Base-by-base conservation (phyloP, 2,329 filamentous ascomycete genomes). In the Cryphonectria parasitica region DNA sequence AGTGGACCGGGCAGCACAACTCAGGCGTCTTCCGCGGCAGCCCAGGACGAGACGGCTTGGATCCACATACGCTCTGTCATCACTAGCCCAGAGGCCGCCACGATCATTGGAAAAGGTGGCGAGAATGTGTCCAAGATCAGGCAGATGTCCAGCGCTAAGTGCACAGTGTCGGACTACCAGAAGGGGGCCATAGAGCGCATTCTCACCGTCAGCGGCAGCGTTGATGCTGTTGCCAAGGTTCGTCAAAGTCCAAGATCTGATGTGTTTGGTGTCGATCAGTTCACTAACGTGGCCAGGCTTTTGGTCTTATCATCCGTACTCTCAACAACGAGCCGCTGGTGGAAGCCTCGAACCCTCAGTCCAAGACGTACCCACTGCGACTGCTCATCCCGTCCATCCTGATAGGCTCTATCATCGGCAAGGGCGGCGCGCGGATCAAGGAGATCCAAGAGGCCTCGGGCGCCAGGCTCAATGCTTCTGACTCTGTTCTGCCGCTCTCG, bases 391-490 rank as follows among this genome's bases (percentile, higher is more conserved):
- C 96, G 25, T 96, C 98, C 79, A 96, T 99, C 77, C 88, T 99
- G 70, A 99, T 99, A 77, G 96, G 96, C 67, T 98, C 95, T 72
- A 98, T 99, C 82, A 99, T 99, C 81, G 96, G 96, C 77, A 99
- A 99, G 85, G 94, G 92, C 74, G 96, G 96, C 75, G 92, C 95
- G 71, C 91, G 96, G 74, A 99, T 99, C 80, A 94, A 96, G 75
- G 96, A 99, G 83, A 99, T 99, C 73, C 96, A 99, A 81, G 96
- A 99, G 80, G 95, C 95, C 28, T 99, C 96, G 22, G 97, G 97
- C 72, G 96, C 96, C 68, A 92, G 97, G 73, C 88, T 99, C 62
- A 99, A 99, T 81, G 96, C 96, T 36, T 99, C 96, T 8, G 96
- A 98, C 80, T 92, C 94, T 6, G 97, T 95, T 79, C 88, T 99